Base-by-base conservation (phyloP, 179 eudicot species). In the Corrigiola litoralis region DNA sequence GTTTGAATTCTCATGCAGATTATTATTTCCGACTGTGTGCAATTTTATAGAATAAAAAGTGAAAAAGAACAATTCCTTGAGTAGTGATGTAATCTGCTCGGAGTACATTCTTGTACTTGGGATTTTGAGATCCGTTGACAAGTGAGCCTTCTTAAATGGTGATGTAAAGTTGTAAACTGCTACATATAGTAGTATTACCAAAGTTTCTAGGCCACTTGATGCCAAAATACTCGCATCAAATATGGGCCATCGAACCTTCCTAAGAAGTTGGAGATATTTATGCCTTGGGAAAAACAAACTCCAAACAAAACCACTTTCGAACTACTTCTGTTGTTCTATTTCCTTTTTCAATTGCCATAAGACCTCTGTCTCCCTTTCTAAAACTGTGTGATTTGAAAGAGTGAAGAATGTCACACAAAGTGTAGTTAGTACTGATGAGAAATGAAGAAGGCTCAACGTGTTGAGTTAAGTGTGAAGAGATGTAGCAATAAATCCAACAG, bases 381-480 rank as follows among this genome's bases (percentile, higher is more conserved):
- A 11, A 13, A 52, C 21, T 56, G 21, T 27, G 9, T 0, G 18
- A 20, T 14, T 56, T 27, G 11, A n/a, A n/a, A 13, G 17, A 48
- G 53, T 48, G 53, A 57, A 57, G 41, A 20, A 18, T 53, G 18
- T 33, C 21, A 21, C 13, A 9, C 4, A 61, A 45, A 44, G 53
- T 61, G 64, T 59, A 37, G 55, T 27, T 25, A 38, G 12, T 37
- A 70, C 56, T 72, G 73, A 71, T 77, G 80, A 72, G 77, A 66
- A 66, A 84, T 84, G 89, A 84, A 79, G 79, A 84, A 64, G 61
- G 69, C 45, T 66, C 72, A 75, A 41, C 77, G 64, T 16, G 28
- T 21, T 63, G 71, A 73, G 46, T 37, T 40, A 38, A 51, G 61
- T 49, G 16, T 49, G 38, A 78, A 71, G 25, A 62, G 29, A 61